Conservation (phyloP, 2,329 filamentous ascomycete genomes). For the Lasiodiplodia hormozganensis region DNA sequence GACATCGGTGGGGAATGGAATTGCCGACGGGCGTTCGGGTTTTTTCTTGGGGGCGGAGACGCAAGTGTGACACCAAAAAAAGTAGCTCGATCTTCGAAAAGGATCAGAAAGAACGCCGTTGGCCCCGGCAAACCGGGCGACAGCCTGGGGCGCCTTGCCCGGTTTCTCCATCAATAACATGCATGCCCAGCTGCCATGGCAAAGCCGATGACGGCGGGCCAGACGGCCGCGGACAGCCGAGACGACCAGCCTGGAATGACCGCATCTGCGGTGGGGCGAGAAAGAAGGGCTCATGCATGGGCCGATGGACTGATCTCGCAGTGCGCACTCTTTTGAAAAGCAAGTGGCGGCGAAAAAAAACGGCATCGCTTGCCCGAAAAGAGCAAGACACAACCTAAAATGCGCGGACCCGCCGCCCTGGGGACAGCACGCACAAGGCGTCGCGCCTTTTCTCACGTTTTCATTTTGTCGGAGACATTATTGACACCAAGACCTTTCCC, state of each 20-base stretch:
- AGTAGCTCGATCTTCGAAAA: constrained; percentile 26
- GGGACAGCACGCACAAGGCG: constrained; percentile 6
- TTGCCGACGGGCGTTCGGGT: constrained; percentile 20
- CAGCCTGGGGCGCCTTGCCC: neutral
- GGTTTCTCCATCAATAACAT: constrained; percentile 19
- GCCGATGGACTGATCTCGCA: constrained; percentile 24
- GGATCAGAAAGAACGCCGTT: constrained; percentile 25
- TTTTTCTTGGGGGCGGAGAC: constrained; percentile 14
- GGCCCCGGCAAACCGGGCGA: constrained; percentile 15
- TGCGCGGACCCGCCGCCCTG: constrained; percentile 14
- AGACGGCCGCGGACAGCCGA: constrained; percentile 5
- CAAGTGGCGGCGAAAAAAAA: constrained; percentile 14
- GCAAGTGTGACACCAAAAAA: constrained; percentile 10
- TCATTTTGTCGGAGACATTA: constrained; percentile 11
- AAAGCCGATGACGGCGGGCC: constrained; percentile 3
- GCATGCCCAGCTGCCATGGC: neutral
- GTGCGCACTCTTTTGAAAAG: constrained; percentile 3
- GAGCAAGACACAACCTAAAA: constrained; percentile 7
- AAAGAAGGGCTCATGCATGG: constrained; percentile 5
- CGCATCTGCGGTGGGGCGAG: constrained; percentile 11
- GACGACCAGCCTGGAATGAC: constrained; percentile 14
- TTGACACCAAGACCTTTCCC: neutral
- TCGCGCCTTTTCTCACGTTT: neutral
- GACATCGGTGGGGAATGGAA: constrained; percentile 8
- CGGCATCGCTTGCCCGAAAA: constrained; percentile 16